Conservation (phyloP, 169 alveolate species). For the Plasmodium knowlesi region DNA sequence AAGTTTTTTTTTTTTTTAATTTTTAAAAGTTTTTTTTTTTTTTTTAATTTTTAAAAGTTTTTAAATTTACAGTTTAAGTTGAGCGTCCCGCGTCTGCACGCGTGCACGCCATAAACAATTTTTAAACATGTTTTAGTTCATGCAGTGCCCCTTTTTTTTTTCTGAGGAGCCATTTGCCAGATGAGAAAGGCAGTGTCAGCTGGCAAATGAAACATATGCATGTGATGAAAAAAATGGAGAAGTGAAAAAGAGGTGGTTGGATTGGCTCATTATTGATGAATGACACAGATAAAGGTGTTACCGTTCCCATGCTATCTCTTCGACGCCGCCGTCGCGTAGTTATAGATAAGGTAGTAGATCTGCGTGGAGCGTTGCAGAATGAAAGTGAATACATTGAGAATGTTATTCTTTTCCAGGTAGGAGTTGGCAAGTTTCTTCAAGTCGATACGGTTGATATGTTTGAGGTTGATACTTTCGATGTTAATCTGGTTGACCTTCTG, state of each 20-base stretch:
- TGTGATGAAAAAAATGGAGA: not conserved
- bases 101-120: not conserved
- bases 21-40: not conserved
- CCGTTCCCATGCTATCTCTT: not conserved
- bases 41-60: not conserved
- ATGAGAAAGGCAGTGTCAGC: not conserved
- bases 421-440: slow-evolving; percentile 41
- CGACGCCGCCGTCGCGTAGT: slow-evolving; percentile 8
- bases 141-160: not conserved
- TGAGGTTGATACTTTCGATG: slow-evolving; percentile 50
- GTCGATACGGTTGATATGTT: slow-evolving; percentile 48
- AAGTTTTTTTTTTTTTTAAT: not conserved
- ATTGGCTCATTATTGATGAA: not conserved
- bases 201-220: not conserved
- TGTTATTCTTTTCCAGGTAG: slow-evolving; percentile 46
- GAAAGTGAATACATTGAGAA: slow-evolving; percentile 43
- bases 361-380: slow-evolving; percentile 68
- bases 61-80: not conserved
- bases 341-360: slow-evolving; percentile 38
- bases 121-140: not conserved
- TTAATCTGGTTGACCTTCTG: slow-evolving; percentile 51
- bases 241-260: not conserved
- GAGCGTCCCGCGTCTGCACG: not conserved
- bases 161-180: not conserved
- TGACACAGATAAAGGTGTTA: not conserved